Evolutionary conservation across 352 stramenopile species (phyloP), one percentile per base, ranked within the genome.

Genomic region (Phytopythium aichiense): DNA sequence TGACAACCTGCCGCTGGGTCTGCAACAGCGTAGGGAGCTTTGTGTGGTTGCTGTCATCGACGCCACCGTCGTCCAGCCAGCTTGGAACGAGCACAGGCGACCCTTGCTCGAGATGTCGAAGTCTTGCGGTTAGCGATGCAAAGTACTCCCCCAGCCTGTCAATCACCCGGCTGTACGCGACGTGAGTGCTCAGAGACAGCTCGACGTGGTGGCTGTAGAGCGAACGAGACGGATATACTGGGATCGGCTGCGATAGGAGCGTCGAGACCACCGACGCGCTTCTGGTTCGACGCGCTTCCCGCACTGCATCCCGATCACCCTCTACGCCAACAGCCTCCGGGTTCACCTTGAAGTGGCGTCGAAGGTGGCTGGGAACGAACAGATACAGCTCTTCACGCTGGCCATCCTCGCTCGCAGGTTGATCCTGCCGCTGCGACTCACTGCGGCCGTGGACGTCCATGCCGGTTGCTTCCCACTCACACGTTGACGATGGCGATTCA

Each of bases 11-110:
- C 7, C 81, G 73, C 48, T 92, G 81, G 0, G 74, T 56, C 57
- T 94, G 84, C 1, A 90, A 66, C 31, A 91, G 58, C 22, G 79
- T 91, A 1, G 79, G 81, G 16, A 85, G 69, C 23, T 73, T 79
- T 35, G 58, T 51, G 8, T 35, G 43, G 13, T 37, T 37, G 53
- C 37, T 59, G 23, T 3, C 23, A 69, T 7, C 57, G 65, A 76
- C 45, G 1, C 18, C 23, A 16, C 35, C 28, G 18, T 67, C 42
- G 33, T 56, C 71, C 38, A 65, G 12, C 58, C 45, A 74, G 4
- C 28, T 18, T 7, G 58, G 56, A 2, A 59, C 45, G n/a, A 61
- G 13, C 12, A 58, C 45, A 20, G 43, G 40, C 31, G 64, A 56
- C 25, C 35, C 43, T 49, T 46, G 15, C n/a, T 83, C 71, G 7